Evolutionary conservation across 2,329 filamentous ascomycete species (phyloP), one percentile per base, ranked within the genome.

Genomic region (Helotiales sp.): DNA sequence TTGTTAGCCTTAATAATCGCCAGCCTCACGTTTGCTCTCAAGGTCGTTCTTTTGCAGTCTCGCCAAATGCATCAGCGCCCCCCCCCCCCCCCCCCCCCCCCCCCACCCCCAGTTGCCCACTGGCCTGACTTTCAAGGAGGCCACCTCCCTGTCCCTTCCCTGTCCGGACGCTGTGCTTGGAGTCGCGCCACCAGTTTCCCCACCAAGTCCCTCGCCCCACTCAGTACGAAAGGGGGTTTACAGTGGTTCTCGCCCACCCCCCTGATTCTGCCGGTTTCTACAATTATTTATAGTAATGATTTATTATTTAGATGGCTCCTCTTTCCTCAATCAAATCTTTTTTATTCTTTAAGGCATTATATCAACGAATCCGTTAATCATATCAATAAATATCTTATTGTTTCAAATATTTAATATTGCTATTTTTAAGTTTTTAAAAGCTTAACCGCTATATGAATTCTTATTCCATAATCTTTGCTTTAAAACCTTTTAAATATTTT

Each of bases 381-480:
- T n/a, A n/a, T 66, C 63, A 20, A 65, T 47, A n/a, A 49, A 55
- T 20, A 70, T 68, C 34, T 70, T 63, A 28, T 70, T 68, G 26
- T 68, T 60, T 64, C 60, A 70, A 57, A 70, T 63, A 69, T 70
- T 64, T 37, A 67, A 20, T 20, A 69, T 17, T 22, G 50, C 57
- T 28, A 59, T 58, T 22, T 70, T 30, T 17, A 70, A 52, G 3
- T 70, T 63, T 22, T 66, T 28, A 37, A 70, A 17, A 22, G 2
- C 20, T 63, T 37, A 70, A 15, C 52, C 32, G 30, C 64, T 32
- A 17, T 61, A 22, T n/a, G 63, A 63, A 11, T 69, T 67, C n/a
- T 61, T 57, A 55, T 68, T 66, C 30, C 69, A 32, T 34, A 70
- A 30, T 24, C n/a, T 57, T 63, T 66, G 47, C 22, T 68, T 68